These are phyloP conservation scores for Fusarium azukiicola DNA, from an alignment of 2,329 filamentous ascomycete species.

Conservation along the genomic window DNA sequence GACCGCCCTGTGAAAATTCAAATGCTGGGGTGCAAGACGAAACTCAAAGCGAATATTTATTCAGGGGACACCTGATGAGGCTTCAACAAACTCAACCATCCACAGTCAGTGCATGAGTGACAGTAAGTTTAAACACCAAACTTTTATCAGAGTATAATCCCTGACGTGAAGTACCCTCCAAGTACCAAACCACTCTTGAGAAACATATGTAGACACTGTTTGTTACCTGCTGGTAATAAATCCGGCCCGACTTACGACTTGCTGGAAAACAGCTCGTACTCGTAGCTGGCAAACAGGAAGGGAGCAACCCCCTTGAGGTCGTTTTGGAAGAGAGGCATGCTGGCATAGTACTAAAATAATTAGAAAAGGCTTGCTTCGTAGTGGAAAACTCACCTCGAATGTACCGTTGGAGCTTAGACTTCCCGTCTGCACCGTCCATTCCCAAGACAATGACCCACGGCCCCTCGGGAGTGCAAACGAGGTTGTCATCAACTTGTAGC, in stretches of 20 bases:
- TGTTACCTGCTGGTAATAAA: too few species aligned
- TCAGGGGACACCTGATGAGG: not conserved
- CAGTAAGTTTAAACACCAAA: too few species aligned
- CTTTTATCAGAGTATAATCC: too few species aligned
- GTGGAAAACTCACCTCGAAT: slow-evolving; percentile 29
- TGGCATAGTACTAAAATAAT: slow-evolving; percentile 51
- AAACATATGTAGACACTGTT: too few species aligned
- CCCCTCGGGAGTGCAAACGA: slow-evolving; percentile 67
- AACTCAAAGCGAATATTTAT: too few species aligned
- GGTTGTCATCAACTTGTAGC: slow-evolving; percentile 39
- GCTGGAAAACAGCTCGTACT: slow-evolving; percentile 40
- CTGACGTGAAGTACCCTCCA: too few species aligned
- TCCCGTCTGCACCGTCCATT: slow-evolving; percentile 41
- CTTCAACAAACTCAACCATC: not conserved
- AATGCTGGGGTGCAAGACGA: too few species aligned
- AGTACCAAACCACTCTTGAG: too few species aligned
- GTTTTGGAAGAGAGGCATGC: slow-evolving; percentile 51
- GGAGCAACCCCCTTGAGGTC: slow-evolving; percentile 53
- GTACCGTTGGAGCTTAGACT: slow-evolving; percentile 41
- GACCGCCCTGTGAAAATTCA: too few species aligned
- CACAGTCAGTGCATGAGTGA: too few species aligned
- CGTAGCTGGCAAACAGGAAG: slow-evolving; percentile 52
- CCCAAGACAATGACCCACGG: slow-evolving; percentile 66
- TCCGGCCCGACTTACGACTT: not conserved
- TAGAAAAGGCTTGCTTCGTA: not conserved